Evolutionary conservation across 2,329 filamentous ascomycete species (phyloP).

Genomic region (Fusarium sp.): DNA sequence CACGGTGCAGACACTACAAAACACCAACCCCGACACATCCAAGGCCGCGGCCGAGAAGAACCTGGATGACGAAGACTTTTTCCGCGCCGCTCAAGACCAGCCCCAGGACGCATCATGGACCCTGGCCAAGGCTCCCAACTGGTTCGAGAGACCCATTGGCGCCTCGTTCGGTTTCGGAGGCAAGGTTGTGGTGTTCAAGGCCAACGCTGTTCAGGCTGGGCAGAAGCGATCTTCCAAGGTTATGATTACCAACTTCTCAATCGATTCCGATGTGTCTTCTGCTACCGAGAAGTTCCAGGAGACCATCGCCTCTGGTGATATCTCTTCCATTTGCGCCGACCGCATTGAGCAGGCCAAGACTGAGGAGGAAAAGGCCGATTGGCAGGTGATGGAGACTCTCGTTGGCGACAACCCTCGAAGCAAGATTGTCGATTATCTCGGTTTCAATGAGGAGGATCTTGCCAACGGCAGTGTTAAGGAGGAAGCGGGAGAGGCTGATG

Average conservation of each 20-base stretch:
- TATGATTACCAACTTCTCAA: conserved; percentile 86
- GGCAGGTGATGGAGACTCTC: conserved; percentile 92
- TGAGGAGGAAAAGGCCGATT: conserved; percentile 95
- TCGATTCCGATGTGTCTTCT: conserved; percentile 86
- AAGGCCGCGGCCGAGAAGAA: conserved; percentile 75
- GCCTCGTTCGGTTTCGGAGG: conserved; percentile 96
- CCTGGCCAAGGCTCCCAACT: conserved; percentile 85
- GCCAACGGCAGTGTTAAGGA: conserved; percentile 60
- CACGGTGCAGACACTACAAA: conserved; percentile 91
- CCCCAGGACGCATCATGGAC: conserved; percentile 93
- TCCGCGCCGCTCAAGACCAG: conserved; percentile 90
- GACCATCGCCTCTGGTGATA: conserved; percentile 80
- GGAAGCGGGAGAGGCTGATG: conserved; percentile 35
- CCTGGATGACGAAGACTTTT: conserved; percentile 94
- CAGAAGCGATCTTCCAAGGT: conserved; percentile 80
- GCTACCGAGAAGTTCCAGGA: conserved; percentile 90
- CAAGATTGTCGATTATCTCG: conserved; percentile 88
- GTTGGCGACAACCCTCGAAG: conserved; percentile 87
- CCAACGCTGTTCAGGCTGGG: conserved; percentile 67
- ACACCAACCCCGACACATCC: conserved; percentile 83
- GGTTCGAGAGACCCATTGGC: conserved; percentile 86
- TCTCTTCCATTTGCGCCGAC: conserved; percentile 82
- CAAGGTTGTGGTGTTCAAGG: conserved; percentile 83
- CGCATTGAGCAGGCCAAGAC: conserved; percentile 80
- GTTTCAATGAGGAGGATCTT: conserved; percentile 76